phyloP scores from a whole-genome alignment of 192 early-diverging fungal species.

The Powellomyces hirtus region DNA sequence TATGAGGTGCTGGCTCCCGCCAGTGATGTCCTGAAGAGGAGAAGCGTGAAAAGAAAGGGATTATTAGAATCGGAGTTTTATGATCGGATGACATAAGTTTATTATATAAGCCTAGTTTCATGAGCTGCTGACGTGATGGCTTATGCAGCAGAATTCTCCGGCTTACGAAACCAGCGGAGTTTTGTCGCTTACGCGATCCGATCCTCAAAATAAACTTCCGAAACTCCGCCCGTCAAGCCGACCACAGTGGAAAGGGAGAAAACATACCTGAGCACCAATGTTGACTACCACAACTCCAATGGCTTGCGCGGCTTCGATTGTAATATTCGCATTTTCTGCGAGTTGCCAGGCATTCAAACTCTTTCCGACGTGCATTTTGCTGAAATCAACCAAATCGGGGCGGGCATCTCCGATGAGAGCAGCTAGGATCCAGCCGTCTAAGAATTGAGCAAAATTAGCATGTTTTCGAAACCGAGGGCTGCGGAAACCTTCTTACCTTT shows the following conservation, averaged over 20 bases:
- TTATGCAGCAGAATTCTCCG: background rate
- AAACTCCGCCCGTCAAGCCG: too few species aligned
- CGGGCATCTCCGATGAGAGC: background rate
- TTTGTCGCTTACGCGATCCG: background rate
- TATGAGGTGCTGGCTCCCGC: background rate
- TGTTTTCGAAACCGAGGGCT: too few species aligned
- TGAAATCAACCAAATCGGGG: background rate
- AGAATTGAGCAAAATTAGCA: background rate
- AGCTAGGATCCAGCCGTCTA: background rate
- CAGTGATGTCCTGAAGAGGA: background rate
- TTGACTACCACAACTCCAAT: background rate
- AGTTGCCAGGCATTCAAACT: background rate
- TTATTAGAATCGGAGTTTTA: background rate
- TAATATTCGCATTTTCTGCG: background rate
- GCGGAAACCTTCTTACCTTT: background rate
- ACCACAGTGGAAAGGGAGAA: too few species aligned
- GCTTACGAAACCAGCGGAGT: background rate
- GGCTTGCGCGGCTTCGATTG: background rate
- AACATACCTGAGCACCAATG: background rate
- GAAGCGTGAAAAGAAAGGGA: background rate
- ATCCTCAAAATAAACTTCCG: too few species aligned
- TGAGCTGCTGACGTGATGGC: background rate
- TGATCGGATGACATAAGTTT: background rate
- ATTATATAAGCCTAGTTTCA: background rate
- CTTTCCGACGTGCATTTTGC: background rate